Evolutionary conservation across 2,329 filamentous ascomycete genomes (phyloP).

Genomic region (Colletotrichum musae): DNA sequence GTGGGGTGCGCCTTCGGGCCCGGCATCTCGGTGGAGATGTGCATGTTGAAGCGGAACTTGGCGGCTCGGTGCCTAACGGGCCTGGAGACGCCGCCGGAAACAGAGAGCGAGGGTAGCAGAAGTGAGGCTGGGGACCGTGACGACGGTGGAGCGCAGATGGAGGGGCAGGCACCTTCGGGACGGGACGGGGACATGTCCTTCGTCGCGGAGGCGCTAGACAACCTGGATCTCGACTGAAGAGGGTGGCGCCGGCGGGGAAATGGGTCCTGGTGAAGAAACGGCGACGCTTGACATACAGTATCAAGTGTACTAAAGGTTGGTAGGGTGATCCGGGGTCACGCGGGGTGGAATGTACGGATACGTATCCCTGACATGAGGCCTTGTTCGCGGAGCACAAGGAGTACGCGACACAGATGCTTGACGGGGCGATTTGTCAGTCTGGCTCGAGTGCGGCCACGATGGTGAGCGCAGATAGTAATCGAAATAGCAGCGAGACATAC

Average conservation of each 20-base stretch:
- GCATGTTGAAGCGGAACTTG: slow-evolving; percentile 70
- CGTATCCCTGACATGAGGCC: slow-evolving; percentile 33
- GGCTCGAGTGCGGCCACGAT: slow-evolving; percentile 3
- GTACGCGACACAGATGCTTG: slow-evolving; percentile 1
- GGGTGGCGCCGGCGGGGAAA: slow-evolving; percentile 1
- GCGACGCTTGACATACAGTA: not conserved
- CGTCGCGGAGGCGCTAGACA: slow-evolving; percentile 43
- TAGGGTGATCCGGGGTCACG: not conserved
- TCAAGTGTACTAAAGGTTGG: not conserved
- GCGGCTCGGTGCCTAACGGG: slow-evolving; percentile 49
- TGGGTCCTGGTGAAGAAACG: not conserved
- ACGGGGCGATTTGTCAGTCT: slow-evolving; percentile 1
- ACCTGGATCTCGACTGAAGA: slow-evolving; percentile 44
- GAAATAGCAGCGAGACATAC: slow-evolving; percentile 3
- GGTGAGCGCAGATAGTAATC: slow-evolving; percentile 7
- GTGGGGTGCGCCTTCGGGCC: slow-evolving; percentile 80
- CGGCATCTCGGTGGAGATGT: slow-evolving; percentile 78
- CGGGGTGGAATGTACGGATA: slow-evolving; percentile 8
- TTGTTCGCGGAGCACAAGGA: slow-evolving; percentile 12
- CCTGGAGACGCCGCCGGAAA: slow-evolving; percentile 68
- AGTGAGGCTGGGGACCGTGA: slow-evolving; percentile 55
- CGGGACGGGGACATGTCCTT: slow-evolving; percentile 38
- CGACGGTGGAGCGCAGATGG: slow-evolving; percentile 43
- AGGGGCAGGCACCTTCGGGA: slow-evolving; percentile 28
- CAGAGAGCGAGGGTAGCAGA: slow-evolving; percentile 63